phyloP scores from a whole-genome alignment of 805 yeast species.

The Metschnikowia lochheadii region DNA sequence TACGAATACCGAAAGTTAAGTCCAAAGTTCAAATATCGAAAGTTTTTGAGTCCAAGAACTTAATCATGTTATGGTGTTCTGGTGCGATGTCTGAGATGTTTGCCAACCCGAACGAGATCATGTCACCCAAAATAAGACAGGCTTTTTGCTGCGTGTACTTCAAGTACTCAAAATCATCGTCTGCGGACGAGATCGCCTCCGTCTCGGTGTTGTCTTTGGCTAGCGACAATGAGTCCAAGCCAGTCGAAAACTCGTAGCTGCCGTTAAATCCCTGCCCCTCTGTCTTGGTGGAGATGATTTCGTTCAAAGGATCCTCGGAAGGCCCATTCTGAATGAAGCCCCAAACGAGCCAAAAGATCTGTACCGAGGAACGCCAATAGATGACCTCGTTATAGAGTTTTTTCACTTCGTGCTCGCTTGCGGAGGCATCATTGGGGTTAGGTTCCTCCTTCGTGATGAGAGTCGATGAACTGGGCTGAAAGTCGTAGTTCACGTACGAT shows the following conservation, averaged over 20 bases:
- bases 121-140: conserved; percentile 69
- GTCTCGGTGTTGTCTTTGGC: conserved; percentile 25
- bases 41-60: conserved; percentile 34
- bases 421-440: conserved; percentile 18
- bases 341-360: conserved; percentile 86
- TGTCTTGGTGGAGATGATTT: conserved; percentile 15
- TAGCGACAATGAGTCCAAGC: conserved; percentile 42
- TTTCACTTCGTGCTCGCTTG: conserved; percentile 39
- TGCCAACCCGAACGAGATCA: conserved; percentile 55
- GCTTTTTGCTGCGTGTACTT: conserved; percentile 73
- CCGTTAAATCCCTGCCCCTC: conserved; percentile 38
- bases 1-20: too few species aligned
- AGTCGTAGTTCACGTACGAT: conserved; percentile 69
- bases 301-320: conserved; percentile 16
- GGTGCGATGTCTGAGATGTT: conserved; percentile 26
- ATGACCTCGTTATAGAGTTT: conserved; percentile 59
- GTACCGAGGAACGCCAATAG: conserved; percentile 78
- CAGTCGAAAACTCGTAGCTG: conserved; percentile 41
- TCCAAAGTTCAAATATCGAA: conserved; percentile 9
- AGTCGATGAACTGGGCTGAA: conserved; percentile 33
- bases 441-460: conserved; percentile 19
- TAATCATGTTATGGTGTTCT: conserved; percentile 26
- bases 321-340: conserved; percentile 76
- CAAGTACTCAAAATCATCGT: conserved; percentile 74
- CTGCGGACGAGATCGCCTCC: conserved; percentile 35